These are phyloP conservation scores for Centella asiatica DNA, from an alignment of 129 eudicot genomes.

Conservation along the genomic window DNA sequence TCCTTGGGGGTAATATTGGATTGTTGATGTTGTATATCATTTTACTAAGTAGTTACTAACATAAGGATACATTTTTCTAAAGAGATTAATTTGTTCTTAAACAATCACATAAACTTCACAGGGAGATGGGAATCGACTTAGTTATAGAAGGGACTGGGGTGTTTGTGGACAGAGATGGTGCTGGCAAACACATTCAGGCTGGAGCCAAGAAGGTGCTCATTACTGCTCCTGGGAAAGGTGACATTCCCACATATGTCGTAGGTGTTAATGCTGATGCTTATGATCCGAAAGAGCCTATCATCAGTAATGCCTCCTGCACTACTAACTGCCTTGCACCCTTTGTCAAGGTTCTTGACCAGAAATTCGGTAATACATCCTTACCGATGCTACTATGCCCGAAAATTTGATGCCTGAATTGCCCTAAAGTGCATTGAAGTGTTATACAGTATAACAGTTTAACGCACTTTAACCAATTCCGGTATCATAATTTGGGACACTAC, in stretches of 20 bases:
- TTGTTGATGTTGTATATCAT: neutral
- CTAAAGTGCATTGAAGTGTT: too few species aligned
- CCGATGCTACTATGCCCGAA: neutral
- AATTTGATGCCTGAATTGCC: too few species aligned
- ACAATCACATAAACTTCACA: slow-evolving; percentile 13
- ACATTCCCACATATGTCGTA: slow-evolving; percentile 91
- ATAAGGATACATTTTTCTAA: neutral
- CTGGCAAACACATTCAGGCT: slow-evolving; percentile 84
- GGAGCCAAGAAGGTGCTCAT: slow-evolving; percentile 98
- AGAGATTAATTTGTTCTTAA: neutral
- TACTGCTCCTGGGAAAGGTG: slow-evolving; percentile 98
- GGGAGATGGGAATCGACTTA: slow-evolving; percentile 81
- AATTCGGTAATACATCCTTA: slow-evolving; percentile 45
- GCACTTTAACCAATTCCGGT: too few species aligned
- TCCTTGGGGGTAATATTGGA: slow-evolving; percentile 56
- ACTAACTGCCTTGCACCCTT: slow-evolving; percentile 98
- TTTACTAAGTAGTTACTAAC: neutral
- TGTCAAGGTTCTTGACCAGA: slow-evolving; percentile 93
- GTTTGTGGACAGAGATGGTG: slow-evolving; percentile 96
- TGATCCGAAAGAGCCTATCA: slow-evolving; percentile 56
- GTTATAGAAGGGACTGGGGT: slow-evolving; percentile 95
- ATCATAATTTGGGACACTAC: too few species aligned
- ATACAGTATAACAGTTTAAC: too few species aligned
- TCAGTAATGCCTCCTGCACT: slow-evolving; percentile 99
- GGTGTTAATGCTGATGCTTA: slow-evolving; percentile 84